Evolutionary conservation across 2,329 filamentous ascomycete species (phyloP).

Genomic region (Diaporthe vaccinii): DNA sequence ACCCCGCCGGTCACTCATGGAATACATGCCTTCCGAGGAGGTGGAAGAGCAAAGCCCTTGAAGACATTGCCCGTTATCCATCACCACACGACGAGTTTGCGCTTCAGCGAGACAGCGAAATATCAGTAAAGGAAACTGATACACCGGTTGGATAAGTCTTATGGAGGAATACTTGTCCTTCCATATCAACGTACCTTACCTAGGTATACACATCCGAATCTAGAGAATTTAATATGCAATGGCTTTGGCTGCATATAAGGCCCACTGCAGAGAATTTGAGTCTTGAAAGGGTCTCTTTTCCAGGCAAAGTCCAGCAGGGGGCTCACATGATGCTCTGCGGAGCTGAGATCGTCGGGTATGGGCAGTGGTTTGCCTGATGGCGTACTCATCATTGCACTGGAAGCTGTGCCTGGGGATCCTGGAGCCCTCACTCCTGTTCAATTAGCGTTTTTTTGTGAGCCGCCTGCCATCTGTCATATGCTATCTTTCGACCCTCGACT

Average conservation of each 20-base stretch:
- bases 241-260: no score
- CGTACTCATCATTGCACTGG: conserved; percentile 51
- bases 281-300: conserved; percentile 69
- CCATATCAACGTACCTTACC: no score
- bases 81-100: conserved; percentile 21
- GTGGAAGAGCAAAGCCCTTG: conserved; percentile 31
- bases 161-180: no score
- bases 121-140: background rate
- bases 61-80: conserved; percentile 32
- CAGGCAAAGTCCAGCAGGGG: conserved; percentile 83
- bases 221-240: no score
- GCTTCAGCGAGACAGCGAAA: conserved; percentile 15
- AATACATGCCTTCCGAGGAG: background rate
- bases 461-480: no score
- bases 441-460: no score
- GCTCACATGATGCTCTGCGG: conserved; percentile 82
- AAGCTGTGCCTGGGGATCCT: no score
- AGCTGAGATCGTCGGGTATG: conserved; percentile 76
- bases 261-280: no score
- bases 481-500: no score
- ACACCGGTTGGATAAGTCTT: background rate
- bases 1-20: background rate
- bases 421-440: no score
- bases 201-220: no score
- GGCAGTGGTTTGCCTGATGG: conserved; percentile 72